Evolutionary conservation across 202 grass and related monocot genomes (phyloP), one percentile per base, ranked within the genome.

Genomic region (Miscanthus sacchariflorus): DNA sequence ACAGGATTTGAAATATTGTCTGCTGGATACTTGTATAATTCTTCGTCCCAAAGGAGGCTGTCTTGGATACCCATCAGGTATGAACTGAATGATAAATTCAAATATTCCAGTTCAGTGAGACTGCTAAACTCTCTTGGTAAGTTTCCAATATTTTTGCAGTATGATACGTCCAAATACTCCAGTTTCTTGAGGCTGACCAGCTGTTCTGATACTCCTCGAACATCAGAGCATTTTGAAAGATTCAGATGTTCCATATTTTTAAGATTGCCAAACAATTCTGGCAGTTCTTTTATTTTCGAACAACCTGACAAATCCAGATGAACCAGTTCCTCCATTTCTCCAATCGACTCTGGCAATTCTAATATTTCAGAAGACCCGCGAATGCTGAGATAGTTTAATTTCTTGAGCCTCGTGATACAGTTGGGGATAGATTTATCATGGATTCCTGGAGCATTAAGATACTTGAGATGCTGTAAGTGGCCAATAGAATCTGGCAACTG

Each of bases 271-370:
- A 77, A 54, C 0, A 17, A 68, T 77, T 84, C 17, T 66, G 82
- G 71, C 17, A 75, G n/a, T 76, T 65, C 2, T 33, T 23, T 0
- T 11, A 84, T 44, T 64, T 3, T 6, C 0, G 0, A 49, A 48
- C 82, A 84, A 10, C 58, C 82, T 67, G 82, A 84, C 11, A 84
- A 38, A 67, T 84, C 68, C 42, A 84, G 40, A 24, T 67, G 4
- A 0, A 6, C 5, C 27, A 84, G 24, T 0, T 2, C 40, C 11
- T 76, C 39, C 12, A 84, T 21, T 72, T 44, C 2, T 21, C 72
- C 42, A 38, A 84, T 24, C 4, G 25, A 67, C 11, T 66, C 72
- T 17, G 82, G 82, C 19, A 84, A 10, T 24, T 1, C 28, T 23
- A 10, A 35, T 0, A 84, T 36, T 76, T 35, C 17, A 23, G 72